Conservation (phyloP, 2,329 filamentous ascomycete genomes). For the Fusarium clavum region DNA sequence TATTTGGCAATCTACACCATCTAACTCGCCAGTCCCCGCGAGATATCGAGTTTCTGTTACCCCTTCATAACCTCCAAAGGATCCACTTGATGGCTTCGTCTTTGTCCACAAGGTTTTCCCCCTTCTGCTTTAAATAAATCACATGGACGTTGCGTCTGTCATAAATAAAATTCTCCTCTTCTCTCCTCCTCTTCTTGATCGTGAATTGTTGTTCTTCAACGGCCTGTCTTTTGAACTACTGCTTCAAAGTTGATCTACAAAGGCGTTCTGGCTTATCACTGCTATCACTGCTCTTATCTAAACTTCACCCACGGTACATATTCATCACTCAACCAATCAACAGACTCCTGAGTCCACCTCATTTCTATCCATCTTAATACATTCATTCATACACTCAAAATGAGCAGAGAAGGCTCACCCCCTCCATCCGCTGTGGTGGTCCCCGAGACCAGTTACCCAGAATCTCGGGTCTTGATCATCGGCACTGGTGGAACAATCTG, state of each 20-base stretch:
- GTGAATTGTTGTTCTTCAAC: not conserved
- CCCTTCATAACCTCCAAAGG: conserved; percentile 45
- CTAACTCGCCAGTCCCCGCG: conserved; percentile 44
- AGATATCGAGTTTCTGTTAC: conserved; percentile 49
- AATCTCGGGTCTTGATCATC: conserved; percentile 87
- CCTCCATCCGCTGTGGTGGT: conserved; percentile 20
- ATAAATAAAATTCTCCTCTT: conserved; percentile 27
- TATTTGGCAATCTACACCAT: conserved; percentile 23
- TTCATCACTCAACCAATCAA: not conserved
- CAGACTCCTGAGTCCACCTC: not conserved
- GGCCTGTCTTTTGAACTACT: not conserved
- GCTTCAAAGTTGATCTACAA: not conserved
- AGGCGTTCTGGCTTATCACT: not conserved
- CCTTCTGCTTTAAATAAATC: conserved; percentile 14
- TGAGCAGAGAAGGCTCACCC: conserved; percentile 24
- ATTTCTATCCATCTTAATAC: not conserved
- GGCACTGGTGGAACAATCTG: conserved; percentile 93
- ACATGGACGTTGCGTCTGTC: conserved; percentile 27
- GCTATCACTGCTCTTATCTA: conserved; percentile 29
- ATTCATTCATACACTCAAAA: conserved; percentile 1
- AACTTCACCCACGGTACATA: not conserved
- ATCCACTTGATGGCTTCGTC: conserved; percentile 48
- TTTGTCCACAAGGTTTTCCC: conserved; percentile 39
- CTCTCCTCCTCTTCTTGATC: conserved; percentile 2
- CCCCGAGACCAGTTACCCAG: conserved; percentile 61